Evolutionary conservation across 495 filamentous ascomycete genomes (phyloP).

Genomic region (Lasiosphaeria hispida): DNA sequence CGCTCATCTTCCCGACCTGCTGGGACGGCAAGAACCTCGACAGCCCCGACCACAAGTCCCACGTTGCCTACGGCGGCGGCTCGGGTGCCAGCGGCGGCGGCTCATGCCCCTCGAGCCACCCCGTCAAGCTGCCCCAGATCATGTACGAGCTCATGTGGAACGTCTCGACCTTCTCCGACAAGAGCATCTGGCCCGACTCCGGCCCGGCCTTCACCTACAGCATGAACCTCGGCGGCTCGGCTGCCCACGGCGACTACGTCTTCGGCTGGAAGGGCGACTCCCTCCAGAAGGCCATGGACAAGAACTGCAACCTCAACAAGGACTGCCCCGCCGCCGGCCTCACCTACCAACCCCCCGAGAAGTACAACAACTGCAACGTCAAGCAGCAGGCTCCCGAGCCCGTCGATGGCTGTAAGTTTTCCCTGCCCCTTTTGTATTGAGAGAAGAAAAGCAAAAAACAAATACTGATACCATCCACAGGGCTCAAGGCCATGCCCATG

Average conservation of each 20-base stretch:
- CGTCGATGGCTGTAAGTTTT: slow-evolving; percentile 50
- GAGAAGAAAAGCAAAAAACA: background rate
- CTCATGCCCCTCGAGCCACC: slow-evolving; percentile 58
- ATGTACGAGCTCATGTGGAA: slow-evolving; percentile 72
- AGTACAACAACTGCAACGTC: slow-evolving; percentile 49
- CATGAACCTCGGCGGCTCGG: slow-evolving; percentile 51
- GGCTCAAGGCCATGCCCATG: slow-evolving; percentile 52
- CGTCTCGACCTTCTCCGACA: slow-evolving; percentile 53
- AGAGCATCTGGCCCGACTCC: slow-evolving; percentile 53
- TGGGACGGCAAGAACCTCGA: slow-evolving; percentile 58
- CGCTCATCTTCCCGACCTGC: slow-evolving; percentile 61
- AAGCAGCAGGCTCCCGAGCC: slow-evolving; percentile 49
- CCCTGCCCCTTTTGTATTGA: background rate
- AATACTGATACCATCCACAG: slow-evolving; percentile 22
- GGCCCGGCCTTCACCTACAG: slow-evolving; percentile 55
- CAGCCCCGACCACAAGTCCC: slow-evolving; percentile 60
- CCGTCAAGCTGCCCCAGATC: slow-evolving; percentile 61
- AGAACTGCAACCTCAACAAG: slow-evolving; percentile 55
- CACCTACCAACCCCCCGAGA: slow-evolving; percentile 39
- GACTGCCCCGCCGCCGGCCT: slow-evolving; percentile 48
- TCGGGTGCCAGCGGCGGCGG: slow-evolving; percentile 52
- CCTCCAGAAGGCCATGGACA: slow-evolving; percentile 64
- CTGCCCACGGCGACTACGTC: slow-evolving; percentile 71
- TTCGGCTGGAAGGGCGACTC: slow-evolving; percentile 70
- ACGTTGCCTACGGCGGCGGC: slow-evolving; percentile 58